Base-by-base conservation (phyloP, 768 basidiomycete species). In the Suillus variegatus region DNA sequence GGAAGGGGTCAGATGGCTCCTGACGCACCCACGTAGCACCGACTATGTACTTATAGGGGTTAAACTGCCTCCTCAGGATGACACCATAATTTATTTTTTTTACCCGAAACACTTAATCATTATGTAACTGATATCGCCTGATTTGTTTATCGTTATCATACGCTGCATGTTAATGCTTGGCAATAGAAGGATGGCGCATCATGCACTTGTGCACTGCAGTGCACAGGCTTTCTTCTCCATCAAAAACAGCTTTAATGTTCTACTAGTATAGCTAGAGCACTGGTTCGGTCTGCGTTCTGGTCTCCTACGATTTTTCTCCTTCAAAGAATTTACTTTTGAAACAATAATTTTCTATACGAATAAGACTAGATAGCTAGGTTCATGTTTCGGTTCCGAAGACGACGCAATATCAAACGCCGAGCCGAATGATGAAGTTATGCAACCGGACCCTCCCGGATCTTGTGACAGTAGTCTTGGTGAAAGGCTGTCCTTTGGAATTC, bases 331-430 rank as follows among this genome's bases (percentile, higher is more conserved):
- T 18, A 52, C 9, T 18, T 51, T 28, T 18, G 49, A 32, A 18
- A 28, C 32, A 54, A 32, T 32, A 18, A 54, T 9, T 28, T 51
- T 16, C 2, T 6, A 10, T 18, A 54, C 9, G 6, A 35, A 20
- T 20, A 18, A 20, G 16, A 52, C 52, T 28, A 51, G 14, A 28
- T 14, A 51, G 3, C 28, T 52, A 49, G 7, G 32, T 20, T 12
- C 2, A 35, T 35, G 20, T 13, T 55, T 55, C 54, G 52, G 46
- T 62, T 62, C 52, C 52, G 61, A 51, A 38, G 18, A 55, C 54
- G 35, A 35, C 32, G 52, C 28, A 28, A 52, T 52, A 18, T 52
- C 22, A 25, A 22, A 49, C 4, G 14, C 25, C 49, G 47, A 47
- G 12, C 49, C 22, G 22, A 49, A 5, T 2, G 32, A 47, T 47